Percentiles rank a stretch among this genome's conserved stretches.
Conservation (phyloP, 805 yeast species). For the Schizosaccharomyces lindneri region DNA sequence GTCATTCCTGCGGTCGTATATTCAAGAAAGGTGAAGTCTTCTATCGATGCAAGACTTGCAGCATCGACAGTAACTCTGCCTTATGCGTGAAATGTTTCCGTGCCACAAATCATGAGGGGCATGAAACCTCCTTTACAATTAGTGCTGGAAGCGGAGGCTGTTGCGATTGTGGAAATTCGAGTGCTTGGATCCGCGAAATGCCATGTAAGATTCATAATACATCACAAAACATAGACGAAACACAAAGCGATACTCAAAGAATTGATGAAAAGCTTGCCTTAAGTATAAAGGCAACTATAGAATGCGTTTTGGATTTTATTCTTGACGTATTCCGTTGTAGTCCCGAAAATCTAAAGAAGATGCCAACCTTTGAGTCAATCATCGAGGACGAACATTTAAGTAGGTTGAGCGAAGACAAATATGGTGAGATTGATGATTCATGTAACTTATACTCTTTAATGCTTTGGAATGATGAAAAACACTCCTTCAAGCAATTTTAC, state of each 20-base stretch:
- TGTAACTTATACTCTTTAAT: constrained; percentile 14
- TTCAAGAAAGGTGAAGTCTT: constrained; percentile 62
- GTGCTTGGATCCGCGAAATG: constrained; percentile 10
- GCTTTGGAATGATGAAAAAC: constrained; percentile 56
- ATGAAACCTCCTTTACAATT: constrained; percentile 38
- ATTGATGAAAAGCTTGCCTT: constrained; percentile 20
- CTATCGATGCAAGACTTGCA: constrained; percentile 40
- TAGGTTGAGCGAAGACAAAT: constrained; percentile 4
- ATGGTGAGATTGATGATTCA: background rate
- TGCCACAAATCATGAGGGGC: constrained; percentile 44
- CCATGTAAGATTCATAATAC: background rate
- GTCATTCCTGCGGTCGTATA: constrained; percentile 34
- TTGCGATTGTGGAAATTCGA: constrained; percentile 76
- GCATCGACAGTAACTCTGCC: constrained; percentile 62
- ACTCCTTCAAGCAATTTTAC: constrained; percentile 51
- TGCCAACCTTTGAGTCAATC: constrained; percentile 7
- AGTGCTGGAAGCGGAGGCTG: constrained; percentile 51
- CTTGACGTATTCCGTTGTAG: constrained; percentile 24
- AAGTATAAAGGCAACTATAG: constrained; percentile 20
- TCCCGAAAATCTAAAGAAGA: constrained; percentile 6
- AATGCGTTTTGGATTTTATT: constrained; percentile 29
- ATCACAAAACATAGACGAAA: background rate
- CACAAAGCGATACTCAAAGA: background rate
- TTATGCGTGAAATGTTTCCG: constrained; percentile 56
- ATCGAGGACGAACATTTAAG: constrained; percentile 25